Conservation (phyloP, 2,329 filamentous ascomycete genomes). For the Ophiostoma angusticollis region DNA sequence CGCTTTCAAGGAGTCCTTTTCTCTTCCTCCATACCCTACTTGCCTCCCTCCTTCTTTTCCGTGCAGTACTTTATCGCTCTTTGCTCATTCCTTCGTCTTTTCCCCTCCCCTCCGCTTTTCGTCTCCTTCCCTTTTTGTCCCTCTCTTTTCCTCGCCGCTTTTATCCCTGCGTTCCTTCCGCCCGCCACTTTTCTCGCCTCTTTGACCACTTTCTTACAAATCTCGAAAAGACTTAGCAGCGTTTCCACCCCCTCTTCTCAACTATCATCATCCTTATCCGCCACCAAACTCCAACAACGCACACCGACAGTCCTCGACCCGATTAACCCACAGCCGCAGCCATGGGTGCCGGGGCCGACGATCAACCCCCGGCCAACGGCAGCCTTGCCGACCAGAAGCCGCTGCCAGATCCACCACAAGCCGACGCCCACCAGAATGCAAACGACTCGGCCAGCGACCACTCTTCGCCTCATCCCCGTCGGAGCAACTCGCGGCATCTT, state of each 20-base stretch:
- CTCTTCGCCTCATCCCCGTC: constrained; percentile 27
- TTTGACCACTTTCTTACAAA: background rate
- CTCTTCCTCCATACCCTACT: background rate
- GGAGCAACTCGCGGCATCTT: constrained; percentile 47
- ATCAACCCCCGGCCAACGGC: constrained; percentile 7
- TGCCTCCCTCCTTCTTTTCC: constrained; percentile 2
- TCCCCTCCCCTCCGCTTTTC: constrained; percentile 6
- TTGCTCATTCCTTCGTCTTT: background rate
- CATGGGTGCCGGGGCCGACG: constrained; percentile 26
- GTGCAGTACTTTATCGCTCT: no score
- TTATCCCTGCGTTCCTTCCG: background rate
- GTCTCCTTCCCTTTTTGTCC: background rate
- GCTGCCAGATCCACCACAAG: constrained; percentile 33
- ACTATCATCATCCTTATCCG: no score
- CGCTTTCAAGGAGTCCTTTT: no score
- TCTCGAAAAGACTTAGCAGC: no score
- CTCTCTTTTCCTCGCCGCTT: background rate
- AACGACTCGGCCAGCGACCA: constrained; percentile 32
- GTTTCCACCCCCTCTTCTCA: no score
- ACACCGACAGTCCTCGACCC: no score
- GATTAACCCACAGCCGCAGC: no score
- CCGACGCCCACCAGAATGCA: constrained; percentile 32
- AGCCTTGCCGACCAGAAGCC: constrained; percentile 37
- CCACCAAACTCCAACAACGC: no score
- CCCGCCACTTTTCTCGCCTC: background rate